phyloP scores from a whole-genome alignment of 2,329 filamentous ascomycete species.

The Sporothrix schenckii region DNA sequence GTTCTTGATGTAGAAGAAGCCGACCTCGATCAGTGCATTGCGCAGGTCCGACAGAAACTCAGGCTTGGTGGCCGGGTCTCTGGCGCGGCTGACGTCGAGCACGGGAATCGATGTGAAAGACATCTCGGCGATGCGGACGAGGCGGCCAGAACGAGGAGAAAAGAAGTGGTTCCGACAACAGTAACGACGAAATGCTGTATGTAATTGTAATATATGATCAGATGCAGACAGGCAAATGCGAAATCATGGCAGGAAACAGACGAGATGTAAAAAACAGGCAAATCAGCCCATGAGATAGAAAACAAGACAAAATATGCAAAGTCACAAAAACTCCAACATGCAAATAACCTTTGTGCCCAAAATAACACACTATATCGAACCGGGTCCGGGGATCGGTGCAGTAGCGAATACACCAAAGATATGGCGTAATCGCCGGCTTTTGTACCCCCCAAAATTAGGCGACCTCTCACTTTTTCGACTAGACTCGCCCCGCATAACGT shows the following conservation, averaged over 20 bases:
- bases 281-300: constrained; percentile 1
- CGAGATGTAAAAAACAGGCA: not conserved
- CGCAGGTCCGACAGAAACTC: constrained; percentile 71
- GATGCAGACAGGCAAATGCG: not conserved
- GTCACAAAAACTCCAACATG: constrained; percentile 12
- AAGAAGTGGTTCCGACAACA: not conserved
- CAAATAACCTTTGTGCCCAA: constrained; percentile 6
- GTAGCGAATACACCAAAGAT: constrained; percentile 10
- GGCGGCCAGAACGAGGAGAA: not conserved
- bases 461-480: not conserved
- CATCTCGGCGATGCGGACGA: constrained; percentile 46
- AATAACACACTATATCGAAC: constrained; percentile 16
- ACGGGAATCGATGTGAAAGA: constrained; percentile 77
- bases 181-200: constrained; percentile 4
- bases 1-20: constrained; percentile 83
- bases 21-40: constrained; percentile 79
- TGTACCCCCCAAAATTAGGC: constrained; percentile 15
- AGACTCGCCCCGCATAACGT: constrained; percentile 3
- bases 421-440: constrained; percentile 25
- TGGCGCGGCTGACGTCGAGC: constrained; percentile 71
- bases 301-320: constrained; percentile 1
- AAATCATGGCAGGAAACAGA: not conserved
- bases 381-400: not conserved
- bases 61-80: constrained; percentile 67
- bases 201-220: constrained; percentile 6